Base-by-base conservation (phyloP, 768 basidiomycete genomes). In the Tephrocybe sp. region DNA sequence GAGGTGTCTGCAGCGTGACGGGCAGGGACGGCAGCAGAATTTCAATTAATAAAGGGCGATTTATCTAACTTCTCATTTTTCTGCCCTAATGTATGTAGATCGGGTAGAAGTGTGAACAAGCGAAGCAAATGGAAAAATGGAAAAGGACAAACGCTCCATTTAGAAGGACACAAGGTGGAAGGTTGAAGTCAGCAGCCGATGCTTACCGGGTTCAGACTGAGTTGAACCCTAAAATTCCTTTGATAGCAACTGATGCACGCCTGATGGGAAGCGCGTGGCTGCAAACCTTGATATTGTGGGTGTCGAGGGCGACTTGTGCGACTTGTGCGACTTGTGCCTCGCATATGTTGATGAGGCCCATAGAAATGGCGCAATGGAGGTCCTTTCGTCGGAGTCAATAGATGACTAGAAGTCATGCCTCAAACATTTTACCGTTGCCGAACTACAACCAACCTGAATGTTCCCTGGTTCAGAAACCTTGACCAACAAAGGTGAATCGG, bases 211-310 rank as follows among this genome's bases (percentile, higher is more conserved):
- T 5, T 5, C 11, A 5, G 6, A 30, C 11, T 5, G 28, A 11
- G 5, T 30, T 30, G 11, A 30, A 30, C 28, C 28, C 28, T 30
- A 30, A 30, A 30, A 30, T 24, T 32, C 6, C 20, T 34, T 28
- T 32, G 21, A 33, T 37, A 32, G 14, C 12, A 6, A 43, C 17
- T 42, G 45, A n/a, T n/a, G n/a, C n/a, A n/a, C n/a, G n/a, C n/a
- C n/a, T n/a, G n/a, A 25, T 20, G 39, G 20, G 23, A 42, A 54
- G 11, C 32, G 12, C 33, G 23, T 39, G 53, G 45, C 41, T 46
- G n/a, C 45, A 32, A 55, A 47, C 49, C 41, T 48, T 42, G 34
- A 39, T 50, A n/a, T 34, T 34, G 53, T 55, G 49, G 51, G 38
- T 7, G 17, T 48, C 33, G 50, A 55, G 25, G 45, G 50, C 30